Conservation (phyloP, 2,329 filamentous ascomycete species). For the Leptographium radiaticola region DNA sequence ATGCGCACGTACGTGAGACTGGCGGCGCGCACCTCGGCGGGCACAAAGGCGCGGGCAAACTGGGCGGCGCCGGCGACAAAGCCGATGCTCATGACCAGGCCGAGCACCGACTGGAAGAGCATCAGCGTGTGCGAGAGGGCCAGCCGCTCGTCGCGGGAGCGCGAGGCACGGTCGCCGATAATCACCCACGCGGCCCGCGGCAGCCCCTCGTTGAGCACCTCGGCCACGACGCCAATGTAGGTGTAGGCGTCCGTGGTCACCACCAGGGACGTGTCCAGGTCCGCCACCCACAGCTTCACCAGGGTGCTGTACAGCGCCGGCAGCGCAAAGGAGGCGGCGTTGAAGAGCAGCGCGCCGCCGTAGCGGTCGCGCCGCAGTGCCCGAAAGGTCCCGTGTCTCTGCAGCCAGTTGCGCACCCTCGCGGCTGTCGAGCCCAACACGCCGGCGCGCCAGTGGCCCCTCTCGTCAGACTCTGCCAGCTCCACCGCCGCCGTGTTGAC, state of each 20-base stretch:
- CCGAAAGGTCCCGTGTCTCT: too few species aligned
- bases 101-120: constrained; percentile 44
- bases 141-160: constrained; percentile 36
- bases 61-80: constrained; percentile 39
- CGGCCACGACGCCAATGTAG: constrained; percentile 53
- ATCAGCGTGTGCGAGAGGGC: constrained; percentile 50
- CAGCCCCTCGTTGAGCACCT: constrained; percentile 61
- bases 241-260: constrained; percentile 55
- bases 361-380: constrained; percentile 24
- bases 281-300: constrained; percentile 57
- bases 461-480: too few species aligned
- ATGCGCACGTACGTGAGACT: constrained; percentile 55
- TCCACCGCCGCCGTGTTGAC: too few species aligned
- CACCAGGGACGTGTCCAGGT: constrained; percentile 49
- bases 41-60: constrained; percentile 51
- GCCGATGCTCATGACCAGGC: constrained; percentile 44
- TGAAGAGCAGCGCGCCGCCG: constrained; percentile 46
- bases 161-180: constrained; percentile 50
- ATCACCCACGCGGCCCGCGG: constrained; percentile 55
- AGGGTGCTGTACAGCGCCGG: constrained; percentile 56
- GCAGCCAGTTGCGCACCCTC: too few species aligned
- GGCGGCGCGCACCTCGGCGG: constrained; percentile 37
- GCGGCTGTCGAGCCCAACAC: too few species aligned
- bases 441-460: too few species aligned
- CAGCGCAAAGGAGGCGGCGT: constrained; percentile 47